A percentile compares a stretch with the other conserved stretches of the same genome.
Evolutionary conservation across 495 filamentous ascomycete genomes (phyloP).

Genomic region (Terfezia claveryi): DNA sequence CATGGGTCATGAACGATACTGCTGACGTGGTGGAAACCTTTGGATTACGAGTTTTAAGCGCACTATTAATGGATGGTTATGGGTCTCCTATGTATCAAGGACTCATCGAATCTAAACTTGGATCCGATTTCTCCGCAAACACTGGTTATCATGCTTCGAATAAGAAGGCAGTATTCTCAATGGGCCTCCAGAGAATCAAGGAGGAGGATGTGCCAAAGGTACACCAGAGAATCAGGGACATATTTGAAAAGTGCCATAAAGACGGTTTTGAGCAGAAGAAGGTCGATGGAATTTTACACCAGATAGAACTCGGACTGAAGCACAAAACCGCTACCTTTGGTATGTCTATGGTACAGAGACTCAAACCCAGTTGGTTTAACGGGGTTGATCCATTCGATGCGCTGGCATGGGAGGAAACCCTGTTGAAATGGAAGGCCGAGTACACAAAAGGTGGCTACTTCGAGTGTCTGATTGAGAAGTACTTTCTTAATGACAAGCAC

Average conservation of each 20-base stretch:
- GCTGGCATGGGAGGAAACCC: conserved; percentile 65
- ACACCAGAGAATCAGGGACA: conserved; percentile 45
- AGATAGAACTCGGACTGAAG: conserved; percentile 70
- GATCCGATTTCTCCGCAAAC: conserved; percentile 83
- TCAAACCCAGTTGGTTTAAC: conserved; percentile 84
- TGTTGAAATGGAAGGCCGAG: conserved; percentile 47
- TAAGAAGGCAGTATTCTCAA: conserved; percentile 60
- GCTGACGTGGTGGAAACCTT: conserved; percentile 69
- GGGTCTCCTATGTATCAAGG: conserved; percentile 80
- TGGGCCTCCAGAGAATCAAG: conserved; percentile 70
- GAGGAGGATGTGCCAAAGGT: conserved; percentile 56
- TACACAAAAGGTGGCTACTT: conserved; percentile 49
- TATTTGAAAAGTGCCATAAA: conserved; percentile 38
- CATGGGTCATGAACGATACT: conserved; percentile 73
- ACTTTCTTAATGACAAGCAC: conserved; percentile 64
- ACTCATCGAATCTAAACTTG: conserved; percentile 77
- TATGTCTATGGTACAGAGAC: conserved; percentile 65
- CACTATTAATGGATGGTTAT: conserved; percentile 74
- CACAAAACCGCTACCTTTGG: conserved; percentile 93
- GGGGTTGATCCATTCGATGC: conserved; percentile 79
- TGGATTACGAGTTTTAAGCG: conserved; percentile 57
- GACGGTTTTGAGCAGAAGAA: conserved; percentile 74
- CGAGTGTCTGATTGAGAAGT: conserved; percentile 68
- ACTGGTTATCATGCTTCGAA: conserved; percentile 67
- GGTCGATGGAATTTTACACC: conserved; percentile 80